A percentile compares a stretch with the other conserved stretches of the same genome.
phyloP scores from a whole-genome alignment of 2,329 filamentous ascomycete species.

The Huntiella savannae region DNA sequence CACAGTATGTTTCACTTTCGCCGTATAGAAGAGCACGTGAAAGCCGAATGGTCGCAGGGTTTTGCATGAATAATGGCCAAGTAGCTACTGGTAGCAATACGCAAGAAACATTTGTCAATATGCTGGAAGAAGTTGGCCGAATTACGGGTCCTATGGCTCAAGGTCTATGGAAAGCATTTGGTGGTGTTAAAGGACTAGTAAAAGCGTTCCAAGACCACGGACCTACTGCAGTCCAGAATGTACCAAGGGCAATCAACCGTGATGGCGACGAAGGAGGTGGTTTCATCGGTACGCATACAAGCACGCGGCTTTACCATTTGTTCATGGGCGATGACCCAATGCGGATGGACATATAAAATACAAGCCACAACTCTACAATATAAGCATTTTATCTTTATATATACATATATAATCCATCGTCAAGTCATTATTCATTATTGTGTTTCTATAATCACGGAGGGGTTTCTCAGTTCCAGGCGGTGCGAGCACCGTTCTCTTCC shows the following conservation, averaged over 20 bases:
- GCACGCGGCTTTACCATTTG: constrained; percentile 38
- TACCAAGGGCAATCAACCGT: constrained; percentile 36
- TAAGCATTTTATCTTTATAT: no score
- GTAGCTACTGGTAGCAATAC: constrained; percentile 48
- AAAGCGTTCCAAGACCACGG: constrained; percentile 38
- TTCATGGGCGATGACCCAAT: constrained; percentile 37
- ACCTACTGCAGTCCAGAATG: constrained; percentile 39
- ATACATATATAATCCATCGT: no score
- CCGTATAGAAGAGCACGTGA: constrained; percentile 43
- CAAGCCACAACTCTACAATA: no score
- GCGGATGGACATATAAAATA: constrained; percentile 32
- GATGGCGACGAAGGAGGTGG: constrained; percentile 37
- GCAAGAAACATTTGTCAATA: constrained; percentile 49
- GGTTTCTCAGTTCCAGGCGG: no score
- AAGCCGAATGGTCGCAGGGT: constrained; percentile 35
- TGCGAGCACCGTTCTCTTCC: no score
- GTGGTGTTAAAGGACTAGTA: constrained; percentile 37
- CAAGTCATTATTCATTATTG: no score
- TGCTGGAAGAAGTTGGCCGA: constrained; percentile 57
- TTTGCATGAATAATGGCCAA: constrained; percentile 66
- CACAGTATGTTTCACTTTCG: constrained; percentile 58
- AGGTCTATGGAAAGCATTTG: constrained; percentile 44
- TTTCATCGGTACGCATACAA: constrained; percentile 37
- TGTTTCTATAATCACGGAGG: no score
- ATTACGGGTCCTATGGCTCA: constrained; percentile 56